Evolutionary conservation across 192 early-diverging fungal species (phyloP).

Genomic region (Spizellomyces punctatus): DNA sequence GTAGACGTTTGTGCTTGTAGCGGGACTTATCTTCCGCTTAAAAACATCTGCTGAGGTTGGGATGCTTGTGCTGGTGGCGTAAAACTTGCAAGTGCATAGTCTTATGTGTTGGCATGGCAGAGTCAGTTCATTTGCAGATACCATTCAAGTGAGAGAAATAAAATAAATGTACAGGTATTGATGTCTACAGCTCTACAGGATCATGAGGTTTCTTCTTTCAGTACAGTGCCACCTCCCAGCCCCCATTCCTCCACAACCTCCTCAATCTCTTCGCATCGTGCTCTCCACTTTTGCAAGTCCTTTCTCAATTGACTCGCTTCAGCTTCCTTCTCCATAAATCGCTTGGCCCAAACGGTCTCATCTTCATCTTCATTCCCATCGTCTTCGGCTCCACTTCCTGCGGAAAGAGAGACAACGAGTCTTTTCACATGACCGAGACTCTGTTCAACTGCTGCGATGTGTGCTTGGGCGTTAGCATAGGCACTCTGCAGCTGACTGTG

Average conservation of each 20-base stretch:
- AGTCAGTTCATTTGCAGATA: too few species aligned
- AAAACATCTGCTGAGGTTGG: too few species aligned
- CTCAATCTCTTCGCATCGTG: slow-evolving; percentile 31
- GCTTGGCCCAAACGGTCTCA: background rate
- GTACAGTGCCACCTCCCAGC: too few species aligned
- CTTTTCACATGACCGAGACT: slow-evolving; percentile 5
- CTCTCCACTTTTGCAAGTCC: slow-evolving; percentile 17
- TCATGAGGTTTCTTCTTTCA: too few species aligned
- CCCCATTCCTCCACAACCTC: slow-evolving; percentile 18
- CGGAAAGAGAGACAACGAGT: slow-evolving; percentile 12
- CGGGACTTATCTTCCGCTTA: too few species aligned
- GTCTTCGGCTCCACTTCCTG: slow-evolving; percentile 12
- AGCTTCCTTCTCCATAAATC: background rate
- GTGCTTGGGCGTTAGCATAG: background rate
- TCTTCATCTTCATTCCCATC: slow-evolving; percentile 3
- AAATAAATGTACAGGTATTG: too few species aligned
- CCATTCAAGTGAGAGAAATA: too few species aligned
- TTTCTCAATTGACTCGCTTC: slow-evolving; percentile 6
- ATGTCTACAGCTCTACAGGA: too few species aligned
- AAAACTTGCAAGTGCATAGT: too few species aligned
- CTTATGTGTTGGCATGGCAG: too few species aligned
- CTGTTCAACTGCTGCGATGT: slow-evolving; percentile 18
- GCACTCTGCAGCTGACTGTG: slow-evolving; percentile 21
- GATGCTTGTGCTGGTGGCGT: too few species aligned
- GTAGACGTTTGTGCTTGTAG: too few species aligned